A percentile compares a stretch with the other conserved stretches of the same genome.
Conservation (phyloP, 1,139 yeast species). For the Ashbya aceris region DNA sequence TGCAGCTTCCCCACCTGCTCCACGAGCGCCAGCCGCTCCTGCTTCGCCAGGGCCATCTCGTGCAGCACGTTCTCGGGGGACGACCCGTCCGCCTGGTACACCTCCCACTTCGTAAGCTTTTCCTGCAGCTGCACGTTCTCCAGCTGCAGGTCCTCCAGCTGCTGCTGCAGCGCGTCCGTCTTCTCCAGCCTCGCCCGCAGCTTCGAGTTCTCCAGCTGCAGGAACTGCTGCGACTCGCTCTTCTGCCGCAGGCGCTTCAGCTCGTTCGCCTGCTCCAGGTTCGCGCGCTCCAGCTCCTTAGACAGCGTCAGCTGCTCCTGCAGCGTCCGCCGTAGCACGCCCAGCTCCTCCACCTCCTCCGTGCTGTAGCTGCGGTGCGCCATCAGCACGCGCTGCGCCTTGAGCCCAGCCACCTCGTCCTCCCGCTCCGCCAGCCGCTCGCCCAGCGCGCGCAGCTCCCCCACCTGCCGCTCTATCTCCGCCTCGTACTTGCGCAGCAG, state of each 20-base stretch:
- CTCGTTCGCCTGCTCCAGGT: constrained; percentile 41
- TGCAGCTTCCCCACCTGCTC: constrained; percentile 32
- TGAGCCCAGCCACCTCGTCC: constrained; percentile 20
- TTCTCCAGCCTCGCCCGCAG: constrained; percentile 36
- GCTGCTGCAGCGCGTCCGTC: constrained; percentile 39
- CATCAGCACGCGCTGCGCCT: constrained; percentile 16
- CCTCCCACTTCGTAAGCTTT: constrained; percentile 23
- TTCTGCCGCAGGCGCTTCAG: constrained; percentile 35
- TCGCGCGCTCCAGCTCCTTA: constrained; percentile 44
- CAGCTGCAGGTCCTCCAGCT: constrained; percentile 43
- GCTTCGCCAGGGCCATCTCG: constrained; percentile 32
- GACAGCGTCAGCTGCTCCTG: constrained; percentile 49
- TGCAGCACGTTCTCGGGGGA: constrained; percentile 31
- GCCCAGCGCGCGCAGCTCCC: constrained; percentile 15
- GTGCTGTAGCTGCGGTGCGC: constrained; percentile 21
- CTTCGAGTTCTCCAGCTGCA: constrained; percentile 42
- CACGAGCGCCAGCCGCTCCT: constrained; percentile 34
- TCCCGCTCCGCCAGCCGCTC: constrained; percentile 18
- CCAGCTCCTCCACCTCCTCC: constrained; percentile 22
- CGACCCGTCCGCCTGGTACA: constrained; percentile 20
- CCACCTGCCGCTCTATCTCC: constrained; percentile 16
- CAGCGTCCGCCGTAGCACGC: constrained; percentile 42
- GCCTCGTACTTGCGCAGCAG: constrained; percentile 18
- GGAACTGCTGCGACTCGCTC: constrained; percentile 39
- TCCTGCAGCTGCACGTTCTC: constrained; percentile 41